Percentiles rank a stretch among this genome's conserved stretches.
Conservation (phyloP, 805 yeast genomes). For the Ogataea salicorniae region DNA sequence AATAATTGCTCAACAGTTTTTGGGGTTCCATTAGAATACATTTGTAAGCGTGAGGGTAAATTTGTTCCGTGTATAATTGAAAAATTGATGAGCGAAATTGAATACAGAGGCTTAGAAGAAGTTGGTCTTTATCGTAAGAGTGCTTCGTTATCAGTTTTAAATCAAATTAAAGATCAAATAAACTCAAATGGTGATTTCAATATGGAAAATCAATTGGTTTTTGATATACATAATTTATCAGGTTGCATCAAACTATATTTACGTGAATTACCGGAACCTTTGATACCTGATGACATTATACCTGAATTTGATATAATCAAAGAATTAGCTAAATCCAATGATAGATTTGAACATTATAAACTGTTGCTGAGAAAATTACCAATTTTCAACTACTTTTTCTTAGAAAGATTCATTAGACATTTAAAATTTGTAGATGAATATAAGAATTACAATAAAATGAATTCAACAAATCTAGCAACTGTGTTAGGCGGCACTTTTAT, state of each 20-base stretch:
- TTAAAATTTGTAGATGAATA: constrained; percentile 62
- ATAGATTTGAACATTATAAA: constrained; percentile 24
- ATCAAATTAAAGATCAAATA: constrained; percentile 37
- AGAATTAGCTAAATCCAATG: constrained; percentile 17
- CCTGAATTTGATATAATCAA: constrained; percentile 45
- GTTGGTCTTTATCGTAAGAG: constrained; percentile 81
- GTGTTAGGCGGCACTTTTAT: constrained; percentile 69
- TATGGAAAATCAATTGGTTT: constrained; percentile 37
- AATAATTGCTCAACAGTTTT: constrained; percentile 39
- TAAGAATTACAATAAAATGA: constrained; percentile 76
- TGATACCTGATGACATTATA: constrained; percentile 64
- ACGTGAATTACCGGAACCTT: constrained; percentile 82
- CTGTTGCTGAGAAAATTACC: constrained; percentile 44
- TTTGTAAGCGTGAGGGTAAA: constrained; percentile 67
- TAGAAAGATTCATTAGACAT: constrained; percentile 65
- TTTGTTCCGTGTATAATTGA: constrained; percentile 62
- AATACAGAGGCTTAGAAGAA: constrained; percentile 81
- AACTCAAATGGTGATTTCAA: constrained; percentile 43
- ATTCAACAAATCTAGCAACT: constrained; percentile 82
- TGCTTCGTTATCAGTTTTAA: constrained; percentile 45
- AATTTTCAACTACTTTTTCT: constrained; percentile 55
- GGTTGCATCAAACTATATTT: constrained; percentile 81
- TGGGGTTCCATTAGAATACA: constrained; percentile 77
- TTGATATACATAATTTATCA: constrained; percentile 81
- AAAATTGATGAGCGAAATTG: constrained; percentile 67